phyloP scores from a whole-genome alignment of 768 basidiomycete genomes.

The Boletellus emodensis region DNA sequence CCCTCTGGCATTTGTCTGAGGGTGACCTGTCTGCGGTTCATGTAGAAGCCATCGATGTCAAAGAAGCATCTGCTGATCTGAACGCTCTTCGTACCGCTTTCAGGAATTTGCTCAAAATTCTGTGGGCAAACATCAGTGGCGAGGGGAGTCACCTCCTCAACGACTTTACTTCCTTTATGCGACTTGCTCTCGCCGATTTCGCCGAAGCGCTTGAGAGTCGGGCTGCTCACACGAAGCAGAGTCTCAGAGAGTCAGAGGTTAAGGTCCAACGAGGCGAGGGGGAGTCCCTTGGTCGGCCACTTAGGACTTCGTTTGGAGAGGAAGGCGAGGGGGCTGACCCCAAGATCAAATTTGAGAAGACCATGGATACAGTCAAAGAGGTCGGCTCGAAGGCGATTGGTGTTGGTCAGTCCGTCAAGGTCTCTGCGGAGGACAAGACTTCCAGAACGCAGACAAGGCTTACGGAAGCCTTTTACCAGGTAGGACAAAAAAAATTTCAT shows the following conservation, averaged over 20 bases:
- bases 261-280: conserved; percentile 60
- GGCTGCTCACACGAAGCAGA: conserved; percentile 50
- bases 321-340: conserved; percentile 40
- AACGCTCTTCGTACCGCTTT: conserved; percentile 47
- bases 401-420: conserved; percentile 41
- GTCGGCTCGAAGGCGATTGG: conserved; percentile 57
- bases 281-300: conserved; percentile 51
- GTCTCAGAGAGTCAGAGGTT: conserved; percentile 50
- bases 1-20: conserved; percentile 60
- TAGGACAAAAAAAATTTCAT: conserved; percentile 17
- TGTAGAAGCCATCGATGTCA: conserved; percentile 36
- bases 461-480: conserved; percentile 52
- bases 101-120: conserved; percentile 45
- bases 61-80: conserved; percentile 49
- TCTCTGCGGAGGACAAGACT: conserved; percentile 41
- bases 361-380: conserved; percentile 62
- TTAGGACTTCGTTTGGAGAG: conserved; percentile 28
- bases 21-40: conserved; percentile 44
- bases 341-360: conserved; percentile 57
- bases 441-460: conserved; percentile 42
- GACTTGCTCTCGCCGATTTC: conserved; percentile 62
- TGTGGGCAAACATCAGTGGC: conserved; percentile 50
- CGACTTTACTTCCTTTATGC: conserved; percentile 62
- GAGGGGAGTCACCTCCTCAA: conserved; percentile 53
- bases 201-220: conserved; percentile 55